These are phyloP conservation scores for Solanum chacoense DNA, from an alignment of 305 asterid genomes.

Conservation along the genomic window DNA sequence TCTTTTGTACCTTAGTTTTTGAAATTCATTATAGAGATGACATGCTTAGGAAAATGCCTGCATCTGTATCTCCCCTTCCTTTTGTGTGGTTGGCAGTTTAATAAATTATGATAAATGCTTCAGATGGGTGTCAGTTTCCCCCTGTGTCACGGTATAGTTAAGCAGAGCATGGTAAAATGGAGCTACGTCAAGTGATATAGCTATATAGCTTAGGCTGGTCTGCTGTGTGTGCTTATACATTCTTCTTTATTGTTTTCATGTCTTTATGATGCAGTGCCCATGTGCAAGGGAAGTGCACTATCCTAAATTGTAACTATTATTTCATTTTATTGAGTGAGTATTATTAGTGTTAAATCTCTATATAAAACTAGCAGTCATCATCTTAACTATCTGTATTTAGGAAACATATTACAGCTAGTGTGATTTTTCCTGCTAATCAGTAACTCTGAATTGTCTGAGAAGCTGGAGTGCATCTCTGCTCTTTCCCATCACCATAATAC, in stretches of 20 bases:
- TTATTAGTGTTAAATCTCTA: not conserved
- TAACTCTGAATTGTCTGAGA: not conserved
- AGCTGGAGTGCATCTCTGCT: not conserved
- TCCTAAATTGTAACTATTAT: not conserved
- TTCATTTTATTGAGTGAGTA: not conserved
- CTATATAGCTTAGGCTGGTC: not conserved
- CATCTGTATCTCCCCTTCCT: not conserved
- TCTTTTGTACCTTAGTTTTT: not conserved
- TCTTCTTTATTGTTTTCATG: not conserved
- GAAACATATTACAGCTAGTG: not conserved
- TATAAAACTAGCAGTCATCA: not conserved
- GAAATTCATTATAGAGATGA: not conserved
- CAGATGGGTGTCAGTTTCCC: not conserved
- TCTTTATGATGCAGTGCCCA: not conserved
- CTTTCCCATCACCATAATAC: not conserved
- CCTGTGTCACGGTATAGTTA: not conserved
- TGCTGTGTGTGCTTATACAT: not conserved
- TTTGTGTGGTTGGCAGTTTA: not conserved
- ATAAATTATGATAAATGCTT: not conserved
- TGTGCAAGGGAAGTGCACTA: not conserved
- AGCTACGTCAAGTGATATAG: not conserved
- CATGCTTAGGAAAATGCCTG: not conserved
- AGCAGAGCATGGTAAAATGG: not conserved
- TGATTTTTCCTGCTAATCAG: not conserved
- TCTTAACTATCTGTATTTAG: not conserved